Evolutionary conservation across 2,329 filamentous ascomycete species (phyloP), one percentile per base, ranked within the genome.

Genomic region (Teratosphaeria epicoccoides): DNA sequence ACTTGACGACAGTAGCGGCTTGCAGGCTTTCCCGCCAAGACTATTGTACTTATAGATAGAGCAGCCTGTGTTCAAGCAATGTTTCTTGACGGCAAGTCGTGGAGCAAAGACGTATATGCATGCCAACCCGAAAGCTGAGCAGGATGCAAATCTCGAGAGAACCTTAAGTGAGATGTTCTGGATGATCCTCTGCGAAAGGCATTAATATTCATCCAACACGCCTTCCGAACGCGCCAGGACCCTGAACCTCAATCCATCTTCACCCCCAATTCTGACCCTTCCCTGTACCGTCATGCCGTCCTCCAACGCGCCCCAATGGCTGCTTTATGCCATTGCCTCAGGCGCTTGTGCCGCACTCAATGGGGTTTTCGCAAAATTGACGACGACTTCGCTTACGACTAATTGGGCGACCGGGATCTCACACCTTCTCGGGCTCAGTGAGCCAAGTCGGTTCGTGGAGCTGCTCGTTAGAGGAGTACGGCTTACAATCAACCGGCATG

Each of bases 281-380:
- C n/a, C 33, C 20, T 40, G n/a, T 17, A 40, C 6, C 25, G 29
- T 44, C 7, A 52, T 52, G 51, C 49, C 52, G n/a, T 6, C 24
- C 9, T 3, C 28, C 47, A 47, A 43, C 14, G 6, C 20, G 4
- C 33, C 62, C 4, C 61, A 68, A 61, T 76, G 74, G 74, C 77
- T 91, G 55, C 70, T 83, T 48, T 77, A 85, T 56, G 85, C 87
- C 43, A 67, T 90, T 43, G 80, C 83, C 47, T 88, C 84, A 63
- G 87, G 87, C 55, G 82, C 79, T 49, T 90, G 85, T 63, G 87
- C 87, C 26, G 85, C 87, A 22, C 83, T 87, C 59, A 93, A 93
- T 61, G 87, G 87, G 53, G 83, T 87, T 4, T 89, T 91, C 72
- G 87, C 87, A 0, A 93, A 91, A 70, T 72, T 93, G 84, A 83